These are phyloP conservation scores for Lolium rigidum DNA, from an alignment of 176 grass and related monocot genomes.

Conservation along the genomic window DNA sequence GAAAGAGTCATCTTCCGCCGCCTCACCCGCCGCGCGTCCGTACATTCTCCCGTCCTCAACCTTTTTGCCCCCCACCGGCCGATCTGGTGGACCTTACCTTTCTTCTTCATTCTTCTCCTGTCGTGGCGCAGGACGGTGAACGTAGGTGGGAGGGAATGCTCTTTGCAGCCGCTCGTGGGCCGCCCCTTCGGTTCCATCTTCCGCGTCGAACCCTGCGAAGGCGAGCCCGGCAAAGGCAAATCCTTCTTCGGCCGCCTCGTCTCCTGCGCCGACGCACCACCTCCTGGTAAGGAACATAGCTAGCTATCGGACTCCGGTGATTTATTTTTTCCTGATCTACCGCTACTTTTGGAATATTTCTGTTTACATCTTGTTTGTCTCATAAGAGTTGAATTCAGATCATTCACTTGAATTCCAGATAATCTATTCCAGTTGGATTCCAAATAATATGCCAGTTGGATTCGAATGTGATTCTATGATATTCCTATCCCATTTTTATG, in stretches of 20 bases:
- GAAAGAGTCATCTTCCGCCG: constrained; percentile 86
- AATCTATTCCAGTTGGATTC: not conserved
- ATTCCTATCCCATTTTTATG: not conserved
- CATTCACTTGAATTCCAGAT: not conserved
- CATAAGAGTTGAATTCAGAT: not conserved
- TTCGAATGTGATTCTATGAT: not conserved
- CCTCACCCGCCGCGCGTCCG: constrained; percentile 67
- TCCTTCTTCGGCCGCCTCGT: constrained; percentile 13
- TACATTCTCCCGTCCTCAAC: not conserved
- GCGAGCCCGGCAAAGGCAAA: not conserved
- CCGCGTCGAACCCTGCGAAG: not conserved
- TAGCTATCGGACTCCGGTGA: not conserved
- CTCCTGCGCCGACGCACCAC: constrained; percentile 36
- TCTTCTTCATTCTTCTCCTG: not conserved
- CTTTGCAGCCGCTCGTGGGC: constrained; percentile 70
- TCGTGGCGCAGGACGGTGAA: constrained; percentile 66
- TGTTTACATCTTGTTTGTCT: not conserved
- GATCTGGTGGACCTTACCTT: not conserved
- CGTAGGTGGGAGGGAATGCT: constrained; percentile 77
- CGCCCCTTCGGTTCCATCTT: constrained; percentile 83
- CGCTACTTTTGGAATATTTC: not conserved
- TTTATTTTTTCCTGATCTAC: not conserved
- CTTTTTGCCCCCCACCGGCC: not conserved
- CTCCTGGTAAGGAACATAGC: constrained; percentile 27
- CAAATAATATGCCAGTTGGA: not conserved